These are phyloP conservation scores for Globisporangium spinosum DNA, from an alignment of 352 stramenopile species.

Conservation along the genomic window DNA sequence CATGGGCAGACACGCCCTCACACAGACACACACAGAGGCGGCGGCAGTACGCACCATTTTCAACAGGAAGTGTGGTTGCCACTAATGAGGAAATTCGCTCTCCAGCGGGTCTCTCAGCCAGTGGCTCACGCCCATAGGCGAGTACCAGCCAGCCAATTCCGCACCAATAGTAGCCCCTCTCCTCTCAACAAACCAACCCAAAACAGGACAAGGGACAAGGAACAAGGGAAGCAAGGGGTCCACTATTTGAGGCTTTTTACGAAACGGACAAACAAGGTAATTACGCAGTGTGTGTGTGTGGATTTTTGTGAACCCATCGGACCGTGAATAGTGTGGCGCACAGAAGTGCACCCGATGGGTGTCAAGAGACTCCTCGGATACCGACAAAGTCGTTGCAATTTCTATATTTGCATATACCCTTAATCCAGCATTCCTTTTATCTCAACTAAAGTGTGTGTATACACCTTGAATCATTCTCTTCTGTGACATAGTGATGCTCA, in stretches of 20 bases:
- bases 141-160: slow-evolving; percentile 20
- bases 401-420: neutral
- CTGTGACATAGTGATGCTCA: neutral
- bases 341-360: neutral
- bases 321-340: neutral
- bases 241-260: slow-evolving; percentile 7
- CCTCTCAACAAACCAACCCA: neutral
- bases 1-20: neutral
- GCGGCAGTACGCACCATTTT: slow-evolving; percentile 22
- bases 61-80: slow-evolving; percentile 24
- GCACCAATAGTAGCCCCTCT: slow-evolving; percentile 14
- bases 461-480: neutral
- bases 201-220: neutral
- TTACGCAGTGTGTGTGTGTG: slow-evolving; percentile 6
- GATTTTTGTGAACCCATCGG: slow-evolving; percentile 10
- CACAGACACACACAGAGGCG: neutral
- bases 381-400: neutral
- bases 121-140: slow-evolving; percentile 8
- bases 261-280: neutral
- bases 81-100: slow-evolving; percentile 25
- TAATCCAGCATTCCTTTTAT: neutral
- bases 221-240: neutral
- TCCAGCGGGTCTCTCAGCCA: slow-evolving; percentile 1
- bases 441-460: neutral
- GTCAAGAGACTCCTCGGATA: neutral